Percentiles rank a stretch among this genome's conserved stretches.
phyloP scores from a whole-genome alignment of 176 grass and related monocot species.

The Aegilops longissima region DNA sequence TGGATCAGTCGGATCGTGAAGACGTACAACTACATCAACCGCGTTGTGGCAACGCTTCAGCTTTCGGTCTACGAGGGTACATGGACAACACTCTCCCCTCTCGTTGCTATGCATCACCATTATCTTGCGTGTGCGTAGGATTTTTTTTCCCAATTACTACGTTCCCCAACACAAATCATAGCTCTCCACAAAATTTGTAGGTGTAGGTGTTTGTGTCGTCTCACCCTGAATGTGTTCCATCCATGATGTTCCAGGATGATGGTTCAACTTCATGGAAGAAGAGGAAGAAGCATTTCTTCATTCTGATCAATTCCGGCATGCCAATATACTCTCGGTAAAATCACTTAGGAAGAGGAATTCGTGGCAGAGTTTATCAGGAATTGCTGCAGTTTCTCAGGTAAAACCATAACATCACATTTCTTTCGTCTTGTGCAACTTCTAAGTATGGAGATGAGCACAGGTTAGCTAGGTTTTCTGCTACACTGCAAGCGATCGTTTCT shows the following conservation, averaged over 20 bases:
- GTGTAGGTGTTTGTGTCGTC: not conserved
- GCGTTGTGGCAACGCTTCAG: too few relatives aligned
- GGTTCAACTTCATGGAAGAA: slow-evolving; percentile 91
- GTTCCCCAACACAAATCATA: not conserved
- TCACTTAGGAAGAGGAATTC: not conserved
- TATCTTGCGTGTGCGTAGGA: too few relatives aligned
- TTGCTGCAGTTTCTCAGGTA: not conserved
- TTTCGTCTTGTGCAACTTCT: slow-evolving; percentile 15
- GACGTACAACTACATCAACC: too few relatives aligned
- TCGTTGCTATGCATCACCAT: too few relatives aligned
- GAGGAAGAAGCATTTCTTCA: slow-evolving; percentile 95
- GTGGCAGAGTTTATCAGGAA: not conserved
- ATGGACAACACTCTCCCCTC: too few relatives aligned
- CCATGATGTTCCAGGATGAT: slow-evolving; percentile 60
- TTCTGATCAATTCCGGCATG: slow-evolving; percentile 92
- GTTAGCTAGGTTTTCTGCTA: slow-evolving; percentile 97
- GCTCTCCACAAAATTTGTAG: not conserved
- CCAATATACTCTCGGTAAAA: slow-evolving; percentile 89
- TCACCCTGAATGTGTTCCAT: not conserved
- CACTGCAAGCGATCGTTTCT: slow-evolving; percentile 93
- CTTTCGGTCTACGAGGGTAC: too few relatives aligned
- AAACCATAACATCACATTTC: not conserved
- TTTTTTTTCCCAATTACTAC: too few relatives aligned
- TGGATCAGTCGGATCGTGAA: too few relatives aligned
- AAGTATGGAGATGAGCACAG: slow-evolving; percentile 98